Conservation (phyloP, 495 filamentous ascomycete genomes). For the Daldinia decipiens region DNA sequence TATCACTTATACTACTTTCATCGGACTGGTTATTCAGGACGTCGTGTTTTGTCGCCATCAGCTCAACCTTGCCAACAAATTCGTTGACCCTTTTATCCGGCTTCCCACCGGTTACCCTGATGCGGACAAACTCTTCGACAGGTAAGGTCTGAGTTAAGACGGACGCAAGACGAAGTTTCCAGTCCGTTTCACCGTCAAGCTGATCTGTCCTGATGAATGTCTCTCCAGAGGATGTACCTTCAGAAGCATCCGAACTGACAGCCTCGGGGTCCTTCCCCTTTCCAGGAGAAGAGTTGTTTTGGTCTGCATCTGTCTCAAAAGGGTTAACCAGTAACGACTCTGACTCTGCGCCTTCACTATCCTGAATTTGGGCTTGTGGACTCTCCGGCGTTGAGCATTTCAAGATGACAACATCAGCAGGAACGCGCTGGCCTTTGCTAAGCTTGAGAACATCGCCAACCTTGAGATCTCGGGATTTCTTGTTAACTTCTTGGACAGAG, state of each 20-base stretch:
- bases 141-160: conserved; percentile 80
- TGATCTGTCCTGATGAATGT: conserved; percentile 98
- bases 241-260: conserved; percentile 31
- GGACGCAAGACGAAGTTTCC: conserved; percentile 93
- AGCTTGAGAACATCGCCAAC: conserved; percentile 96
- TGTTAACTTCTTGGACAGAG: conserved; percentile 69
- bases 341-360: conserved; percentile 45
- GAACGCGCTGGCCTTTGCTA: conserved; percentile 88
- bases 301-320: conserved; percentile 33
- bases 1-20: conserved; percentile 38
- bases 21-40: conserved; percentile 48
- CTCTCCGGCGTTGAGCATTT: conserved; percentile 80
- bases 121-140: conserved; percentile 72
- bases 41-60: conserved; percentile 58
- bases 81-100: conserved; percentile 94
- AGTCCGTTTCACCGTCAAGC: conserved; percentile 97
- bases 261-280: conserved; percentile 16
- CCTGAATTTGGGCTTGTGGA: conserved; percentile 39
- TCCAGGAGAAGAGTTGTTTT: conserved; percentile 14
- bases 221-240: conserved; percentile 70
- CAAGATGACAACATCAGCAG: conserved; percentile 92
- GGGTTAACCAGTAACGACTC: conserved; percentile 58
- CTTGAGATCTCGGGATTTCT: conserved; percentile 87
- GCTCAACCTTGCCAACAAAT: conserved; percentile 85
- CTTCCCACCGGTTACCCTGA: conserved; percentile 83